Evolutionary conservation across 495 filamentous ascomycete species (phyloP), one percentile per base, ranked within the genome.

Genomic region (Neurospora sp.): DNA sequence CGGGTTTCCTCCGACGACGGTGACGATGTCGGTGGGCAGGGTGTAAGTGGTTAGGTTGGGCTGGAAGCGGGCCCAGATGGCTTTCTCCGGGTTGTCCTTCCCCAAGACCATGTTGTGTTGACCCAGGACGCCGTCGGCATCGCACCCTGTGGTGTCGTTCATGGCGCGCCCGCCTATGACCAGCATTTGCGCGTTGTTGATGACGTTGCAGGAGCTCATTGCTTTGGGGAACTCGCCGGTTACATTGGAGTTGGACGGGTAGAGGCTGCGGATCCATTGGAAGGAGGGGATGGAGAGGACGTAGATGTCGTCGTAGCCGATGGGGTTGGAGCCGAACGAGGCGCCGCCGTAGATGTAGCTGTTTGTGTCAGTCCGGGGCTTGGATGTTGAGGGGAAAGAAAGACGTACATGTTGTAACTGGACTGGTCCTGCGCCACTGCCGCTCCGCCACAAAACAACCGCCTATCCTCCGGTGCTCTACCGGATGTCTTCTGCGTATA

Each of bases 261-360:
- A 75, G 0, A 72, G 74, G 3, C 70, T 44, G 17, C 73, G 42
- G 71, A 77, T 77, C 76, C 76, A 78, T 44, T 75, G 71, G 70
- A 78, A 78, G 35, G 71, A 65, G 3, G 75, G 76, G 40, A 78
- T 78, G 0, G 76, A 72, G 17, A 78, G 70, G 61, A 78, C 69
- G 71, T 78, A 76, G 31, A 78, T 68, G 41, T 78, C 76, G 70
- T 78, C 76, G 40, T 68, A 78, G 3, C 76, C 76, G 2, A 73
- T 42, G 9, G 73, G 72, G 22, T 69, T 35, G 6, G 76, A 70
- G 1, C 68, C 68, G 61, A 76, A 73, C 1, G 71, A 73, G 16
- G 75, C 68, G 5, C 76, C 75, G 14, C 76, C 76, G 70, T 78
- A 78, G 31, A 78, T 68, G 61, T 78, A 78, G 8, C 74, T 77